phyloP scores from a whole-genome alignment of 2,329 filamentous ascomycete species.

The Clarireedia sp. region DNA sequence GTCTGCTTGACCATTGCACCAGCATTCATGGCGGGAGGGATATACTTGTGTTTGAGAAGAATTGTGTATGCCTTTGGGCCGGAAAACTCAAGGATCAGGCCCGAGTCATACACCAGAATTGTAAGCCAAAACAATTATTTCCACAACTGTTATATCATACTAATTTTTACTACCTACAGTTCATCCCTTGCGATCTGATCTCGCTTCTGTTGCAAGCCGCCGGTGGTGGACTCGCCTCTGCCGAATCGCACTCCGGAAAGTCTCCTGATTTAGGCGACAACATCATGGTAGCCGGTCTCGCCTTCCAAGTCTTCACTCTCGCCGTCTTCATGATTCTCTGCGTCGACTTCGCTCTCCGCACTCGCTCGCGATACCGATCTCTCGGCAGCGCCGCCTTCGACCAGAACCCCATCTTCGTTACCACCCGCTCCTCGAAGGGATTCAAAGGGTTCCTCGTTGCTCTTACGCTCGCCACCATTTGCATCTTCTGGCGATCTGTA shows the following conservation, averaged over 20 bases:
- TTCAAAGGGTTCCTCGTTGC: constrained; percentile 24
- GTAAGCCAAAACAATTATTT: constrained; percentile 30
- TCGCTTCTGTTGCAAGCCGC: constrained; percentile 53
- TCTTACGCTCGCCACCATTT: constrained; percentile 42
- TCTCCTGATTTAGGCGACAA: constrained; percentile 41
- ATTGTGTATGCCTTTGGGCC: constrained; percentile 42
- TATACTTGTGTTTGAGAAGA: constrained; percentile 52
- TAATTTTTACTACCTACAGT: constrained; percentile 31
- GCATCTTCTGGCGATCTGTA: constrained; percentile 47
- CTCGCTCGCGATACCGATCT: constrained; percentile 26
- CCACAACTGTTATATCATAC: constrained; percentile 23
- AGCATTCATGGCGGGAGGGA: constrained; percentile 54
- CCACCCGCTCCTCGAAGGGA: constrained; percentile 8
- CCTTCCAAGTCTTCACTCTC: constrained; percentile 52
- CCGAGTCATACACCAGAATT: constrained; percentile 41
- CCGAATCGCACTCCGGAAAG: constrained; percentile 34
- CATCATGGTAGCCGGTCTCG: constrained; percentile 58
- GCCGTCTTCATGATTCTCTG: constrained; percentile 41
- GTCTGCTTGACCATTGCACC: constrained; percentile 56
- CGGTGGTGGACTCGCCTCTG: constrained; percentile 52
- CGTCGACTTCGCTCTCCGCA: constrained; percentile 20
- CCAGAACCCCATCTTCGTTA: constrained; percentile 15
- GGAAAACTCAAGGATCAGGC: constrained; percentile 41
- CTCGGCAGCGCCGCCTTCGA: constrained; percentile 25
- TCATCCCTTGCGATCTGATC: constrained; percentile 55